Percentiles rank a stretch among this genome's conserved stretches.
Conservation (phyloP, 1,284 basidiomycete genomes). For the Papiliotrema terrestris region DNA sequence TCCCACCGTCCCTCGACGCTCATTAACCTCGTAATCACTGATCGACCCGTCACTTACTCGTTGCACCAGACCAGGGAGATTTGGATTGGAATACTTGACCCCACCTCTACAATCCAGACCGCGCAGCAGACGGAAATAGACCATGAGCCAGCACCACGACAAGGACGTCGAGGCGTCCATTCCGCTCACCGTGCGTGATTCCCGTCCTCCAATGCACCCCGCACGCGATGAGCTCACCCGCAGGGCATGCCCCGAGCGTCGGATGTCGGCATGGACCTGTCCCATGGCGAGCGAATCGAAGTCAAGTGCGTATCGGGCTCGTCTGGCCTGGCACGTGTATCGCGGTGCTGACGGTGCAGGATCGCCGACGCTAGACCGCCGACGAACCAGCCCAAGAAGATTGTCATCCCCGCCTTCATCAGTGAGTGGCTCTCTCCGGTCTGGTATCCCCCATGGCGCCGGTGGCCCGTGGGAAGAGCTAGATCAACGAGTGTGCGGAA, state of each 20-base stretch:
- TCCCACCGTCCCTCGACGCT: too few species aligned
- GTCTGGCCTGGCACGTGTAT: neutral
- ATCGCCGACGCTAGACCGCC: slow-evolving; percentile 7
- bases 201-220: too few species aligned
- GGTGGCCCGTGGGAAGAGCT: neutral
- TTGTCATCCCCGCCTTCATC: slow-evolving; percentile 46
- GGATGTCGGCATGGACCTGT: slow-evolving; percentile 33
- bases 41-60: too few species aligned
- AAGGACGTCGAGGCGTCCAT: slow-evolving; percentile 36
- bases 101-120: too few species aligned
- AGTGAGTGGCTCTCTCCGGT: slow-evolving; percentile 27
- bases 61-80: too few species aligned
- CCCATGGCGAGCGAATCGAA: slow-evolving; percentile 36
- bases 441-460: neutral
- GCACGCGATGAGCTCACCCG: neutral
- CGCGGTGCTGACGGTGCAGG: neutral
- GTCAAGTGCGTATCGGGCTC: slow-evolving; percentile 29
- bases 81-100: too few species aligned
- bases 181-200: slow-evolving; percentile 29
- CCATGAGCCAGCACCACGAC: slow-evolving; percentile 15
- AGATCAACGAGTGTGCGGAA: neutral
- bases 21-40: too few species aligned
- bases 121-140: too few species aligned
- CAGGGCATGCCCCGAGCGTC: slow-evolving; percentile 42
- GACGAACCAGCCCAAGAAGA: slow-evolving; percentile 44